These are phyloP conservation scores for Mycena filopes DNA, from an alignment of 768 basidiomycete genomes.

Conservation along the genomic window DNA sequence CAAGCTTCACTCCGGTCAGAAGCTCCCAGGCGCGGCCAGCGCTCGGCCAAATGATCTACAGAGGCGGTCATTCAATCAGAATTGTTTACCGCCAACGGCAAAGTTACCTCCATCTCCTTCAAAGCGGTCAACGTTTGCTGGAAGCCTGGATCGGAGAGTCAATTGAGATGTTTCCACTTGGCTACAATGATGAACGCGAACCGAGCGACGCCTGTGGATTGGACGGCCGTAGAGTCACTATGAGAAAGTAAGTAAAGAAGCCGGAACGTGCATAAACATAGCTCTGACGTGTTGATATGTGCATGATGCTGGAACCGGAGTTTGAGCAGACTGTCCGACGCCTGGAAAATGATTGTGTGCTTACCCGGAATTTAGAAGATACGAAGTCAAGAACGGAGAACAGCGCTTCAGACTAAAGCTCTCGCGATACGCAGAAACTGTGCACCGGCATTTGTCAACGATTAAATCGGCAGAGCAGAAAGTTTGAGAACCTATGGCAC, in stretches of 20 bases:
- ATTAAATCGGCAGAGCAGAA: slow-evolving; percentile 6
- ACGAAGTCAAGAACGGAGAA: slow-evolving; percentile 75
- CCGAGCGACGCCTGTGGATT: slow-evolving; percentile 77
- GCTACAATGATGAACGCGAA: slow-evolving; percentile 18
- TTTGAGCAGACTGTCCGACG: slow-evolving; percentile 28
- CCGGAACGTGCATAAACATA: background rate
- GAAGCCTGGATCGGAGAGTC: slow-evolving; percentile 40
- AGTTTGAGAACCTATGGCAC: slow-evolving; percentile 61
- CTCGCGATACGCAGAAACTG: slow-evolving; percentile 70
- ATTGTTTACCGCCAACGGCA: background rate
- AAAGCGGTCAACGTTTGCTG: slow-evolving; percentile 71
- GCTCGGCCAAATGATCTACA: slow-evolving; percentile 76
- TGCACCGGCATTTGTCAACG: slow-evolving; percentile 13
- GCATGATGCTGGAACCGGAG: slow-evolving; percentile 71
- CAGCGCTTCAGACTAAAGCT: slow-evolving; percentile 68
- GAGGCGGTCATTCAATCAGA: slow-evolving; percentile 19
- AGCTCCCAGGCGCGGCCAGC: slow-evolving; percentile 74
- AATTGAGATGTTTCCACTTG: background rate
- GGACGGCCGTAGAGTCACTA: slow-evolving; percentile 78
- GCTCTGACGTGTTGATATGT: slow-evolving; percentile 74
- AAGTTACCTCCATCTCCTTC: slow-evolving; percentile 73
- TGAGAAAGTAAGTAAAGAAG: slow-evolving; percentile 28
- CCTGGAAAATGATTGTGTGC: slow-evolving; percentile 42
- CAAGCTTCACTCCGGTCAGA: slow-evolving; percentile 72
- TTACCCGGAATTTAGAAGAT: slow-evolving; percentile 78